A percentile compares a stretch with the other conserved stretches of the same genome.
These are phyloP conservation scores for Umbilicaria muhlenbergii DNA, from an alignment of 495 filamentous ascomycete species.

Conservation along the genomic window DNA sequence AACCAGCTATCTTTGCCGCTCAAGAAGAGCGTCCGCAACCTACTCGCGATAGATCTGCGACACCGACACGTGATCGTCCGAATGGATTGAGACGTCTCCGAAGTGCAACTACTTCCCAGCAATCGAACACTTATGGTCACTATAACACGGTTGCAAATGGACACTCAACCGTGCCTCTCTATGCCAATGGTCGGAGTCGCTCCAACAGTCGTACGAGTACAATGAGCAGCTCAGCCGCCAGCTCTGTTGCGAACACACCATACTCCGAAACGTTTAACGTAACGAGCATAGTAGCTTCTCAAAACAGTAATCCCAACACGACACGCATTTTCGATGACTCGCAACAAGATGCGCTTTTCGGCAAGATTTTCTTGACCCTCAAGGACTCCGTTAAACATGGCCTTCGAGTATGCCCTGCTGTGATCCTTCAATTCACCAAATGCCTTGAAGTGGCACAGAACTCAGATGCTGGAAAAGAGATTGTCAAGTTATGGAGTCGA, in stretches of 20 bases:
- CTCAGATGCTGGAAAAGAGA: conserved; percentile 29
- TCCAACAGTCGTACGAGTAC: conserved; percentile 34
- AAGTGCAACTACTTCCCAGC: conserved; percentile 47
- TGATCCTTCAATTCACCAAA: conserved; percentile 44
- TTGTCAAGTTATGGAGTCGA: conserved; percentile 50
- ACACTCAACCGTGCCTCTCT: conserved; percentile 8
- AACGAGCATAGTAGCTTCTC: conserved; percentile 27
- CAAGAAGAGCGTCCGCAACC: conserved; percentile 11
- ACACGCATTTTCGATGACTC: conserved; percentile 37
- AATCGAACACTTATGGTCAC: conserved; percentile 26
- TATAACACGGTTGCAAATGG: conserved; percentile 4
- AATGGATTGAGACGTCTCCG: conserved; percentile 34
- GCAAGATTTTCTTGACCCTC: conserved; percentile 61
- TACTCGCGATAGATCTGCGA: conserved; percentile 35
- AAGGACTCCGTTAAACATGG: conserved; percentile 49
- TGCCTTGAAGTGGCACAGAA: conserved; percentile 31
- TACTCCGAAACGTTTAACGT: conserved; percentile 65
- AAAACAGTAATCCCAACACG: conserved; percentile 15
- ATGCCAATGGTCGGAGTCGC: conserved; percentile 25
- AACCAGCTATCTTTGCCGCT: conserved; percentile 2
- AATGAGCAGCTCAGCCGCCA: conserved; percentile 28
- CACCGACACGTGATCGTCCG: conserved; percentile 43
- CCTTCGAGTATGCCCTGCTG: conserved; percentile 46
- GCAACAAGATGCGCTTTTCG: conserved; percentile 65
- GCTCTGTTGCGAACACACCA: conserved; percentile 44